Percentiles rank a stretch among this genome's conserved stretches.
Evolutionary conservation across 805 yeast species (phyloP).

Genomic region (Hemisphaericaspora nanyangensis): DNA sequence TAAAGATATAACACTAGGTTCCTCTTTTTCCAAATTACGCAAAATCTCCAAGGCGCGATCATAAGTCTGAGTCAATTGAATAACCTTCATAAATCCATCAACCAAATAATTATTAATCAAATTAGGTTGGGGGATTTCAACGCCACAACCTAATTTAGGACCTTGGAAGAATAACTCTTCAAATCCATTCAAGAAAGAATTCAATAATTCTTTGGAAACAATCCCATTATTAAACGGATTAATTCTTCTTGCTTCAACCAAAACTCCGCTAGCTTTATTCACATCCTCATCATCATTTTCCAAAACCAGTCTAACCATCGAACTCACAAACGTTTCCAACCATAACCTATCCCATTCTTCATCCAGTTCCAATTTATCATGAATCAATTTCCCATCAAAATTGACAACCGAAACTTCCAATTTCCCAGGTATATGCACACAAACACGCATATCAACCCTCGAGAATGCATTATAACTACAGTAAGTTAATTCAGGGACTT

Average conservation of each 20-base stretch:
- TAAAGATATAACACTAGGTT: constrained; percentile 55
- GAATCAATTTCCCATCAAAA: constrained; percentile 48
- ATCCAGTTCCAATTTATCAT: constrained; percentile 44
- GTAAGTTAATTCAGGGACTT: constrained; percentile 67
- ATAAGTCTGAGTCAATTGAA: constrained; percentile 62
- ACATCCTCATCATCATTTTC: constrained; percentile 77
- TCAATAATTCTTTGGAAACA: constrained; percentile 38
- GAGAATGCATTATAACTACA: constrained; percentile 62
- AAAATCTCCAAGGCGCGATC: constrained; percentile 60
- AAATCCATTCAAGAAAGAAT: constrained; percentile 57
- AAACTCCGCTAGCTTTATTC: constrained; percentile 56
- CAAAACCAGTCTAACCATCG: constrained; percentile 70
- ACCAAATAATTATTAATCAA: constrained; percentile 63
- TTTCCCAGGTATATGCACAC: constrained; percentile 73
- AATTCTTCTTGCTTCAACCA: constrained; percentile 80
- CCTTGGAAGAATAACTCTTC: constrained; percentile 67
- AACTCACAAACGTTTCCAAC: constrained; percentile 58
- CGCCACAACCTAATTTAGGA: constrained; percentile 56
- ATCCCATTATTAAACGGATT: constrained; percentile 62
- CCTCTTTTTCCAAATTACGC: constrained; percentile 45
- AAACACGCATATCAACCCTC: constrained; percentile 64
- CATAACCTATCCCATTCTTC: constrained; percentile 59
- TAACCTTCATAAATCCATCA: constrained; percentile 64
- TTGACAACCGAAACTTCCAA: constrained; percentile 54
- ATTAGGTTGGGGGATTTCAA: constrained; percentile 68